Evolutionary conservation across 768 basidiomycete species (phyloP).

Genomic region (Phlegmacium glaucopus): DNA sequence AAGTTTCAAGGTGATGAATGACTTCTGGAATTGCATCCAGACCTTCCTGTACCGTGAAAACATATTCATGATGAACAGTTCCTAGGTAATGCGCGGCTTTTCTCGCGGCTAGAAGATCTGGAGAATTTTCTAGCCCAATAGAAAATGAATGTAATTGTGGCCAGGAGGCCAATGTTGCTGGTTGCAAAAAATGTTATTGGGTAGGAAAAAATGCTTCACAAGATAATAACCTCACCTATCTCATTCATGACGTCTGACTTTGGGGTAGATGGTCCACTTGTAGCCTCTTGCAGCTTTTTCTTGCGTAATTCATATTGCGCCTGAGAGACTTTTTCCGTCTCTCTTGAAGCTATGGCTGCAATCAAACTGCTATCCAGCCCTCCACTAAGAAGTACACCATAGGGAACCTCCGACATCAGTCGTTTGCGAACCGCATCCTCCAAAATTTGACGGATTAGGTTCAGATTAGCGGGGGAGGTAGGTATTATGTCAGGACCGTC

Average conservation of each 20-base stretch:
- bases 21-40: constrained; percentile 97
- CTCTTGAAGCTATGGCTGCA: constrained; percentile 89
- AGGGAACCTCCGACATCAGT: constrained; percentile 98
- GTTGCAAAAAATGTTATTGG: constrained; percentile 4
- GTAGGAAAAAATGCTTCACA: background rate
- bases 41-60: constrained; percentile 97
- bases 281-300: constrained; percentile 48
- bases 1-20: constrained; percentile 97
- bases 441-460: constrained; percentile 70
- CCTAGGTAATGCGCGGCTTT: constrained; percentile 93
- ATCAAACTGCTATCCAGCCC: constrained; percentile 96
- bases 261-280: constrained; percentile 59
- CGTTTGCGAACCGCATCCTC: constrained; percentile 93
- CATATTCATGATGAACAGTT: constrained; percentile 95
- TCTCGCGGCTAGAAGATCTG: constrained; percentile 89
- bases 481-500: constrained; percentile 59
- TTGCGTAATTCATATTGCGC: constrained; percentile 74
- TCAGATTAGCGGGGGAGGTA: constrained; percentile 58
- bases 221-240: constrained; percentile 40
- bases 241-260: constrained; percentile 42
- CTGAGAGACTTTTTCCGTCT: constrained; percentile 87
- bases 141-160: constrained; percentile 98
- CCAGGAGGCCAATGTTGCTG: constrained; percentile 82
- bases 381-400: constrained; percentile 93
- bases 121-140: constrained; percentile 91